Conservation (phyloP, 2,329 filamentous ascomycete species). For the Aspergillus jensenii region DNA sequence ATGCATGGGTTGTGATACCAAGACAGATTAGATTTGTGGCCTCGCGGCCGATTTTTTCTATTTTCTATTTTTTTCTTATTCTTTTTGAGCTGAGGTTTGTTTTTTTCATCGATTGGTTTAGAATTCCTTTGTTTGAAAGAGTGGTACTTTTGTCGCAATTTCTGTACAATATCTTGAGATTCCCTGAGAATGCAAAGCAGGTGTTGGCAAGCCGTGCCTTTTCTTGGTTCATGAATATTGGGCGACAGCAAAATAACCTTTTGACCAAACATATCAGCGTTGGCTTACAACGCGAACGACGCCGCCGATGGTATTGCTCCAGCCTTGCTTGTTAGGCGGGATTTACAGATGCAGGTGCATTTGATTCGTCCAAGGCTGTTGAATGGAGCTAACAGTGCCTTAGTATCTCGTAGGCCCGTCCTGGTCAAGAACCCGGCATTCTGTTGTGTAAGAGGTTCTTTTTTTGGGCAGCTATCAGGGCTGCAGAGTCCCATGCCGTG, state of each 20-base stretch:
- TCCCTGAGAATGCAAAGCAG: slow-evolving; percentile 17
- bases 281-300: slow-evolving; percentile 10
- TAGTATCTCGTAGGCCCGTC: slow-evolving; percentile 21
- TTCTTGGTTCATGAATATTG: slow-evolving; percentile 3
- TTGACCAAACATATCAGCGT: neutral
- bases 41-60: slow-evolving; percentile 33
- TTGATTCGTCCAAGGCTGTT: slow-evolving; percentile 18
- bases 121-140: slow-evolving; percentile 16
- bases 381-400: slow-evolving; percentile 13
- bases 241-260: slow-evolving; percentile 10
- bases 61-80: slow-evolving; percentile 19
- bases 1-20: slow-evolving; percentile 42
- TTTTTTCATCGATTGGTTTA: slow-evolving; percentile 8
- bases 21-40: slow-evolving; percentile 38
- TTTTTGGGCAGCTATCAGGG: slow-evolving; percentile 26
- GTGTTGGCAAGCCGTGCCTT: slow-evolving; percentile 10
- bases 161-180: slow-evolving; percentile 17
- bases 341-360: slow-evolving; percentile 11
- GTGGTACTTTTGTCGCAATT: slow-evolving; percentile 20
- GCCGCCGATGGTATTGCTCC: slow-evolving; percentile 10
- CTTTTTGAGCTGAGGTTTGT: slow-evolving; percentile 9
- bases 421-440: slow-evolving; percentile 20
- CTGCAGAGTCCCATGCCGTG: slow-evolving; percentile 24
- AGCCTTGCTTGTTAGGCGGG: slow-evolving; percentile 18
- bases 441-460: slow-evolving; percentile 17